These are phyloP conservation scores for Adansonia gregorii DNA, from an alignment of 441 rosid genomes.

Conservation along the genomic window DNA sequence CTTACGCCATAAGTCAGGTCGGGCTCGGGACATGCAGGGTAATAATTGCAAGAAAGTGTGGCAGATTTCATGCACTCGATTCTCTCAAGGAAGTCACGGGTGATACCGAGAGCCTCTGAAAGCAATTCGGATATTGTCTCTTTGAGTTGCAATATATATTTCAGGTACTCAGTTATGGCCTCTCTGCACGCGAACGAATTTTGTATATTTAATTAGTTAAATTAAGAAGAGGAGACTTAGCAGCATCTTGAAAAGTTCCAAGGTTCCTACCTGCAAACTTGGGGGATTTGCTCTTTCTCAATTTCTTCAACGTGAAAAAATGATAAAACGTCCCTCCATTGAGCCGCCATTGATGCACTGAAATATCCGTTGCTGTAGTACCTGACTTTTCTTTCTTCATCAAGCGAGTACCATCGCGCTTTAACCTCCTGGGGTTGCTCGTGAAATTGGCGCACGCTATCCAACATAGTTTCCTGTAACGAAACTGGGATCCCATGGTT, in stretches of 20 bases:
- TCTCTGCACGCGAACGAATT: conserved; percentile 26
- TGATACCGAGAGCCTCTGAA: conserved; percentile 51
- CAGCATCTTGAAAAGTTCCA: not conserved
- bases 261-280: conserved; percentile 43
- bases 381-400: conserved; percentile 15
- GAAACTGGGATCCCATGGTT: conserved; percentile 17
- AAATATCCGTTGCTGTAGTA: not conserved
- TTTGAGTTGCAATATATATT: conserved; percentile 35
- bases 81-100: conserved; percentile 33
- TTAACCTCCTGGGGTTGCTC: conserved; percentile 45
- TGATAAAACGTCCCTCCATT: conserved; percentile 48
- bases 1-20: conserved; percentile 46
- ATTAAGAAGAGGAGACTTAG: not conserved
- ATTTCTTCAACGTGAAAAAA: conserved; percentile 39
- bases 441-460: not conserved
- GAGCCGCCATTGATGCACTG: not conserved
- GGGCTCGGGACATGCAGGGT: conserved; percentile 57
- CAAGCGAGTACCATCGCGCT: conserved; percentile 49
- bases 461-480: not conserved
- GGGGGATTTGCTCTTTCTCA: conserved; percentile 42
- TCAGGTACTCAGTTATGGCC: conserved; percentile 41
- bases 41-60: conserved; percentile 47
- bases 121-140: conserved; percentile 38
- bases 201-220: not conserved
- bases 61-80: conserved; percentile 52